phyloP scores from a whole-genome alignment of 805 yeast genomes.

The Nakazawaea populi region DNA sequence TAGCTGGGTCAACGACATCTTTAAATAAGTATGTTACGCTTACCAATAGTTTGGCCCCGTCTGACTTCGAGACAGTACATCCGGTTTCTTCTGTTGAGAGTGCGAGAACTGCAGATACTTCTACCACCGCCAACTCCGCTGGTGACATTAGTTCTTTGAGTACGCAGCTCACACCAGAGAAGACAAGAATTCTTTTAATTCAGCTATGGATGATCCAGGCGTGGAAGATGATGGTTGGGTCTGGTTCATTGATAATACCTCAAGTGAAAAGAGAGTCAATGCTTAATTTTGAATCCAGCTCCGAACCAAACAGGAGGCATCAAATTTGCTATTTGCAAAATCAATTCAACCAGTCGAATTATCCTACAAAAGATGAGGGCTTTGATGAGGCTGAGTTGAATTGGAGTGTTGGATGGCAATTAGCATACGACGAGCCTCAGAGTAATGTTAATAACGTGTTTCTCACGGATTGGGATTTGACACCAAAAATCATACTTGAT shows the following conservation, averaged over 20 bases:
- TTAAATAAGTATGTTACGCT: not conserved
- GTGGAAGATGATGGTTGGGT: slow-evolving; percentile 3
- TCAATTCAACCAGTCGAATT: not conserved
- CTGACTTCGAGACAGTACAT: not conserved
- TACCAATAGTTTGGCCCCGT: not conserved
- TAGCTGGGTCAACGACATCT: not conserved
- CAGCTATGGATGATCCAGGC: slow-evolving; percentile 7
- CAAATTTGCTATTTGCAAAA: slow-evolving; percentile 8
- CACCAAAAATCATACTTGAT: slow-evolving; percentile 4
- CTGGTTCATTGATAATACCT: slow-evolving; percentile 1
- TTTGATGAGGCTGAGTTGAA: not conserved
- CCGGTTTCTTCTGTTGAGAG: not conserved
- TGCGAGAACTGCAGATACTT: not conserved
- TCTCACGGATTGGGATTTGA: not conserved
- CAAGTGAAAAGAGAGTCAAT: not conserved
- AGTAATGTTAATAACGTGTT: slow-evolving; percentile 6
- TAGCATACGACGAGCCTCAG: slow-evolving; percentile 4
- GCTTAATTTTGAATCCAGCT: not conserved
- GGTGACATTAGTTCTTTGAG: not conserved
- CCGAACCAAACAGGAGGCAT: not conserved
- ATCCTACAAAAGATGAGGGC: not conserved
- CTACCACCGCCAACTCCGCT: not conserved
- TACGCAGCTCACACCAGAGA: not conserved
- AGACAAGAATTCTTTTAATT: not conserved
- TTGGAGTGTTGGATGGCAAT: slow-evolving; percentile 7